A percentile compares a stretch with the other conserved stretches of the same genome.
Evolutionary conservation across 805 yeast genomes (phyloP).

Genomic region (Tetrapisispora iriomotensis): DNA sequence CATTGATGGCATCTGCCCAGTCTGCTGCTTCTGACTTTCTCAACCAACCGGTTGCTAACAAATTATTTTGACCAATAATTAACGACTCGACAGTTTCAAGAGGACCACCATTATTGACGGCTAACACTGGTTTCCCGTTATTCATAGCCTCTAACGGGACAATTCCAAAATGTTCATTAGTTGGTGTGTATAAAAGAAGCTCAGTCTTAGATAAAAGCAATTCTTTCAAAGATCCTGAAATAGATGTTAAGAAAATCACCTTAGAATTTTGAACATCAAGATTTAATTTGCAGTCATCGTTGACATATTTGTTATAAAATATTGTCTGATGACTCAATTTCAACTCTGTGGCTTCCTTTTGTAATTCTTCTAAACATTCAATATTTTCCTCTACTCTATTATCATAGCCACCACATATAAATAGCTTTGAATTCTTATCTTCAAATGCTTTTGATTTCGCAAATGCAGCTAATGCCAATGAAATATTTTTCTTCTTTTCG

Average conservation of each 20-base stretch:
- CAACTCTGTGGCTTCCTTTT: constrained; percentile 36
- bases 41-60: constrained; percentile 54
- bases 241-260: constrained; percentile 72
- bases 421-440: constrained; percentile 36
- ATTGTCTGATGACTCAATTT: constrained; percentile 39
- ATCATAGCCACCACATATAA: constrained; percentile 91
- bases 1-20: constrained; percentile 47
- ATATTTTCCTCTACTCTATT: constrained; percentile 64
- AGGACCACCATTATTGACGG: constrained; percentile 89
- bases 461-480: constrained; percentile 64
- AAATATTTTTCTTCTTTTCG: constrained; percentile 77
- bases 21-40: constrained; percentile 36
- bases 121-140: constrained; percentile 71
- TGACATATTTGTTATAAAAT: constrained; percentile 20
- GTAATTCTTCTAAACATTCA: constrained; percentile 54
- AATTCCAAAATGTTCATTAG: constrained; percentile 91
- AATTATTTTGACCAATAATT: constrained; percentile 19
- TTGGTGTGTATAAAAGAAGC: constrained; percentile 76
- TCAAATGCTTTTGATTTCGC: constrained; percentile 31
- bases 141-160: constrained; percentile 96
- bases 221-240: constrained; percentile 56
- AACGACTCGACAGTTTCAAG: constrained; percentile 50
- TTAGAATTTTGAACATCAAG: constrained; percentile 31
- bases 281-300: constrained; percentile 11
- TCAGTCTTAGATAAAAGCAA: constrained; percentile 47